A percentile compares a stretch with the other conserved stretches of the same genome.
Conservation (phyloP, 176 grass and related monocot species). For the Guadua angustifolia region DNA sequence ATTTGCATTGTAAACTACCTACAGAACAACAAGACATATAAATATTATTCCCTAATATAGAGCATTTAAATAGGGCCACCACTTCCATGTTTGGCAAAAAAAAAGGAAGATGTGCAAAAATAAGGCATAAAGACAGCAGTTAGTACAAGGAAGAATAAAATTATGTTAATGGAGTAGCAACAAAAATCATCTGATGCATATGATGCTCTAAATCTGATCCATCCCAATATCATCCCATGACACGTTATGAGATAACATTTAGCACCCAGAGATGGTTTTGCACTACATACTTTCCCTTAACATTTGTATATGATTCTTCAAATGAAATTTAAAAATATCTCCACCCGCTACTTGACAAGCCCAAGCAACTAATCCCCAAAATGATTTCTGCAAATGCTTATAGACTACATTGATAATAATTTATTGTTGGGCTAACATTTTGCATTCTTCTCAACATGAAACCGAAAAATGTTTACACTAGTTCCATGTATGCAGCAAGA, state of each 20-base stretch:
- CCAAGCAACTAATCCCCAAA: not conserved
- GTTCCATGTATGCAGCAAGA: too few species aligned
- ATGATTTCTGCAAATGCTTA: not conserved
- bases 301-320: slow-evolving; percentile 6
- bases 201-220: not conserved
- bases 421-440: not conserved
- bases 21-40: too few species aligned
- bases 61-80: too few species aligned
- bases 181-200: not conserved
- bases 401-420: not conserved
- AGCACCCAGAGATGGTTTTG: not conserved
- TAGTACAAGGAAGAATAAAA: slow-evolving; percentile 4
- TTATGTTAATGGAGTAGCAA: slow-evolving; percentile 1
- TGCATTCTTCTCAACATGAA: too few species aligned
- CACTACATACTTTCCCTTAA: not conserved
- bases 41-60: too few species aligned
- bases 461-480: too few species aligned
- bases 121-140: not conserved
- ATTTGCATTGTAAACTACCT: too few species aligned
- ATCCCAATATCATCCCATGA: not conserved
- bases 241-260: not conserved
- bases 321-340: not conserved
- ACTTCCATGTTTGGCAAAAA: too few species aligned
- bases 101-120: too few species aligned
- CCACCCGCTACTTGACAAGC: not conserved